Evolutionary conservation across 2,329 filamentous ascomycete species (phyloP).

Genomic region (Rugonectria rugulosa): DNA sequence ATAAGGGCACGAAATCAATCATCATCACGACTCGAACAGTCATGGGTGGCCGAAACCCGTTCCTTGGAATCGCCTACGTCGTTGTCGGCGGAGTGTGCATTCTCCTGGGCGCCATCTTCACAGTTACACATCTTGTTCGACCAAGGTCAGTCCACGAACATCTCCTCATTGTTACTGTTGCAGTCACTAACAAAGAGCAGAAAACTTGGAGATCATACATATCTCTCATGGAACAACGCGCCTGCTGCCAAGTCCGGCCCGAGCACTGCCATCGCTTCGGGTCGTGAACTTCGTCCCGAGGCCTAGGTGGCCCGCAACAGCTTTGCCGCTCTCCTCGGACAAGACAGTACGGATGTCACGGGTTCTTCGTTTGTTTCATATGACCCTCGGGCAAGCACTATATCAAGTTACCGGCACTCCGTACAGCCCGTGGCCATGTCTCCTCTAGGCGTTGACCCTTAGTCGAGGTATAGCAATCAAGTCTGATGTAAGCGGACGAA

Average conservation of each 20-base stretch:
- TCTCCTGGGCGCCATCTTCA: constrained; percentile 86
- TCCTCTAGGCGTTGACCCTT: constrained; percentile 7
- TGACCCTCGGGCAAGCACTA: constrained; percentile 13
- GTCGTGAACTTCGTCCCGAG: constrained; percentile 62
- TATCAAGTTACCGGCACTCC: not conserved
- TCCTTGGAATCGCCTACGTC: constrained; percentile 94
- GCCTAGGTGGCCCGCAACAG: constrained; percentile 47
- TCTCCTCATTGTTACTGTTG: not conserved
- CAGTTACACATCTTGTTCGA: constrained; percentile 87
- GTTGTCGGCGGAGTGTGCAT: constrained; percentile 95
- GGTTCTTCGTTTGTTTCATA: constrained; percentile 22
- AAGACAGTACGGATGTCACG: constrained; percentile 6
- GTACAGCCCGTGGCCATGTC: constrained; percentile 2
- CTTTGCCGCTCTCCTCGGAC: constrained; percentile 32
- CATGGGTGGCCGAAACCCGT: constrained; percentile 94
- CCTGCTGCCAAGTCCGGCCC: constrained; percentile 54
- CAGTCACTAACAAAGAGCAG: constrained; percentile 52
- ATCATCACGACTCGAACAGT: constrained; percentile 89
- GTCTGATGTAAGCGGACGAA: constrained; percentile 2
- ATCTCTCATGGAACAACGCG: constrained; percentile 89
- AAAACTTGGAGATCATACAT: constrained; percentile 97
- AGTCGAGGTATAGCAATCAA: not conserved
- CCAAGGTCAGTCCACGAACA: constrained; percentile 71
- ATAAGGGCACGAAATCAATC: constrained; percentile 88
- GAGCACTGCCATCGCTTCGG: constrained; percentile 56